Evolutionary conservation across 2,329 filamentous ascomycete species (phyloP).

Genomic region (Atkinsonella hypoxylon): DNA sequence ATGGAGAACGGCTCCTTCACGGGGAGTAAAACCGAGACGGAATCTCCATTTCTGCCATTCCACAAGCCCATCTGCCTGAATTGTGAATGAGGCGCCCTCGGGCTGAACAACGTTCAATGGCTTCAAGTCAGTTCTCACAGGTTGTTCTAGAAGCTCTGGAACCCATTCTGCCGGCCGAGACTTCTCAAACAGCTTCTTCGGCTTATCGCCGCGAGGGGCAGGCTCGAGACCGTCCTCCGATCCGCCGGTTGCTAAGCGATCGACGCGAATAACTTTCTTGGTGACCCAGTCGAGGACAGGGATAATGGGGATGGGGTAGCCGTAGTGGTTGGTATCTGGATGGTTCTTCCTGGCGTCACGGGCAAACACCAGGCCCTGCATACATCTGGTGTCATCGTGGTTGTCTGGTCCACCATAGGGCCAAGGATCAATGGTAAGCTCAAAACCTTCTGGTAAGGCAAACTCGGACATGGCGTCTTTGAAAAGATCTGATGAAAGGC

Average conservation of each 20-base stretch:
- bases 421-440: slow-evolving; percentile 44
- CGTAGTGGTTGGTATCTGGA: slow-evolving; percentile 49
- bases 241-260: slow-evolving; percentile 40
- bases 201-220: slow-evolving; percentile 22
- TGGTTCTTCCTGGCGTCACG: slow-evolving; percentile 29
- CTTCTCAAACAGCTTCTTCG: slow-evolving; percentile 33
- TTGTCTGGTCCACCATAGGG: slow-evolving; percentile 45
- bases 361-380: slow-evolving; percentile 40
- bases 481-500: slow-evolving; percentile 31
- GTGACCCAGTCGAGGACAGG: slow-evolving; percentile 46
- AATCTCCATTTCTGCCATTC: slow-evolving; percentile 60
- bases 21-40: slow-evolving; percentile 54
- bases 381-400: slow-evolving; percentile 29
- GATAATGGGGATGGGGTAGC: slow-evolving; percentile 46
- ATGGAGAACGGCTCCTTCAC: slow-evolving; percentile 60
- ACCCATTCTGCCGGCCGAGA: slow-evolving; percentile 31
- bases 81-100: slow-evolving; percentile 53
- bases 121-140: slow-evolving; percentile 43
- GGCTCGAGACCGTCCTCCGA: slow-evolving; percentile 31
- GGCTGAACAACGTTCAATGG: slow-evolving; percentile 62
- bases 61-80: slow-evolving; percentile 35
- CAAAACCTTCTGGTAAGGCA: slow-evolving; percentile 30
- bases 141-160: slow-evolving; percentile 36
- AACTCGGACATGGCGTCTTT: slow-evolving; percentile 35
- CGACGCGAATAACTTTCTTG: slow-evolving; percentile 43